Percentiles rank a stretch among this genome's conserved stretches.
Conservation (phyloP, 257 asterid genomes). For the Petunia axillaris region DNA sequence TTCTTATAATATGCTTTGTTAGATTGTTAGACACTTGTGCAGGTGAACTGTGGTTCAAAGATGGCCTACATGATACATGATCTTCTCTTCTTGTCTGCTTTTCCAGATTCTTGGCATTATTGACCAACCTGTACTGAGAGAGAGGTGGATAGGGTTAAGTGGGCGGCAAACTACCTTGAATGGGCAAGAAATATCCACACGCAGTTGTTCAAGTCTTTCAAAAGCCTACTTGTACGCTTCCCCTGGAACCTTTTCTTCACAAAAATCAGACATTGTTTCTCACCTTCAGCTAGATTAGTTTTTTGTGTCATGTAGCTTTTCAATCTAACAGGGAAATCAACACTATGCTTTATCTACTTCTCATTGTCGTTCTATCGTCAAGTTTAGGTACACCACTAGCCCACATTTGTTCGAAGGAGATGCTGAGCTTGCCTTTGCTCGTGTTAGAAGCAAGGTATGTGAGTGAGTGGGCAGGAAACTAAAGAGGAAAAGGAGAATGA, state of each 20-base stretch:
- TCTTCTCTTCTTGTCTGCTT: conserved; percentile 16
- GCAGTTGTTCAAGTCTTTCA: conserved; percentile 79
- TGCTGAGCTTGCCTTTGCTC: conserved; percentile 84
- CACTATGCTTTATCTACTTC: conserved; percentile 24
- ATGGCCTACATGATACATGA: conserved; percentile 16
- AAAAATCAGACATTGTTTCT: conserved; percentile 15
- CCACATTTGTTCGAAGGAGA: conserved; percentile 91
- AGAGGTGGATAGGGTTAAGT: conserved; percentile 85
- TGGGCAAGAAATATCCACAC: conserved; percentile 75
- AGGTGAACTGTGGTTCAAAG: not conserved
- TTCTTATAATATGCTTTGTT: not conserved
- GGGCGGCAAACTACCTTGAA: conserved; percentile 80
- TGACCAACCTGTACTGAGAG: conserved; percentile 93
- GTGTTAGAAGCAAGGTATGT: conserved; percentile 80
- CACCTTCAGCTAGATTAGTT: not conserved
- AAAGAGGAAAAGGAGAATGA: conserved; percentile 21
- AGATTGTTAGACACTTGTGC: not conserved
- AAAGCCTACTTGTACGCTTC: conserved; percentile 79
- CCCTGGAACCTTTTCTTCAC: not conserved
- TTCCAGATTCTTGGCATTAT: conserved; percentile 85
- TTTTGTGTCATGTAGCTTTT: not conserved
- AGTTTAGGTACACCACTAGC: conserved; percentile 90
- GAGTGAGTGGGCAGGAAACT: conserved; percentile 4
- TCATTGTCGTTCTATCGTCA: conserved; percentile 5
- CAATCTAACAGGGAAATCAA: not conserved